Evolutionary conservation across 352 stramenopile genomes (phyloP).

Genomic region (Phytophthora hibernalis): DNA sequence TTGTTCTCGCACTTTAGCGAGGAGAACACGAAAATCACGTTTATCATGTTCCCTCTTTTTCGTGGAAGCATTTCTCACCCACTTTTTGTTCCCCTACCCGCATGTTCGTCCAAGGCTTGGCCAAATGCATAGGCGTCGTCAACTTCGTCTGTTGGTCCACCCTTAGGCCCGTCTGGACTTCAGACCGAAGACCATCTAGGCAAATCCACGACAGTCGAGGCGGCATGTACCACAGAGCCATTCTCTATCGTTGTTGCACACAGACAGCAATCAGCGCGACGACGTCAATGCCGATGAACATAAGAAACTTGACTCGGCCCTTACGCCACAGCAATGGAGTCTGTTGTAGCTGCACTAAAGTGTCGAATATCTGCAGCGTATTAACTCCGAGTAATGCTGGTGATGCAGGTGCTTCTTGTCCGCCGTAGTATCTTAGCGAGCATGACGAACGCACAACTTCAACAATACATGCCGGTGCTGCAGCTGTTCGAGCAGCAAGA

Average conservation of each 20-base stretch:
- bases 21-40: too few relatives aligned
- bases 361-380: background rate
- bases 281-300: background rate
- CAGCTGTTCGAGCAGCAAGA: slow-evolving; percentile 17
- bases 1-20: too few relatives aligned
- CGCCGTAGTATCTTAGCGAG: background rate
- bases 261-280: slow-evolving; percentile 18
- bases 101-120: too few relatives aligned
- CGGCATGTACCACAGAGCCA: slow-evolving; percentile 11
- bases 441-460: slow-evolving; percentile 21
- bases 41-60: too few relatives aligned
- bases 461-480: slow-evolving; percentile 15
- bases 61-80: too few relatives aligned
- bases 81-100: too few relatives aligned
- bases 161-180: slow-evolving; percentile 11
- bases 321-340: background rate
- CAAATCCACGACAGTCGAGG: slow-evolving; percentile 1
- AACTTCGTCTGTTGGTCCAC: slow-evolving; percentile 4
- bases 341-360: background rate
- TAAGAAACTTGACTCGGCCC: too few relatives aligned
- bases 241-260: slow-evolving; percentile 24
- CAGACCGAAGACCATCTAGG: too few relatives aligned
- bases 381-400: background rate
- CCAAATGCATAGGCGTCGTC: background rate
- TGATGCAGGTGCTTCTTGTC: background rate